These are phyloP conservation scores for Fusarium lyarnte DNA, from an alignment of 2,329 filamentous ascomycete species.

Conservation along the genomic window DNA sequence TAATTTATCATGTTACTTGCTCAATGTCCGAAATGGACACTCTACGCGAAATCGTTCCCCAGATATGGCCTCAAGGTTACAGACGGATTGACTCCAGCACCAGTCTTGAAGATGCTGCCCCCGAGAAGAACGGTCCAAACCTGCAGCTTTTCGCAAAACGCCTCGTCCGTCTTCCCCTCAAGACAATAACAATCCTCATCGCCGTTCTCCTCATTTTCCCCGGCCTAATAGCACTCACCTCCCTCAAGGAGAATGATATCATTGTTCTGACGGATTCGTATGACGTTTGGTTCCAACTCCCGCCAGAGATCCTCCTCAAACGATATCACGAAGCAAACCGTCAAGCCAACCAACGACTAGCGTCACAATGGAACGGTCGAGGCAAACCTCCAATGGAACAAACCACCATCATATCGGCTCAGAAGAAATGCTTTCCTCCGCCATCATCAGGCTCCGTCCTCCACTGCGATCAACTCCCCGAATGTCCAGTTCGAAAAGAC, in stretches of 20 bases:
- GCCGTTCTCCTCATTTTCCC: neutral
- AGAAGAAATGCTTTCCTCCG: constrained; percentile 37
- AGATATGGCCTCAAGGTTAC: neutral
- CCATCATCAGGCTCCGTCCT: constrained; percentile 6
- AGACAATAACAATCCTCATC: neutral
- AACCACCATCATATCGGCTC: constrained; percentile 31
- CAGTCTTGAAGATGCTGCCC: neutral
- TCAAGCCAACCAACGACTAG: constrained; percentile 23
- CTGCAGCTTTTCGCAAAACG: neutral
- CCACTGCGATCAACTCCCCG: constrained; percentile 32
- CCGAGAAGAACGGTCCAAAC: neutral
- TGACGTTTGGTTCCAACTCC: constrained; percentile 46
- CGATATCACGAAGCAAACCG: constrained; percentile 38
- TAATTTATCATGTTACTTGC: too few relatives aligned
- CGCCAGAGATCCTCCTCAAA: constrained; percentile 40
- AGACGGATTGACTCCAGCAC: neutral
- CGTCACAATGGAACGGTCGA: neutral
- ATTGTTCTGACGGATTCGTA: constrained; percentile 41
- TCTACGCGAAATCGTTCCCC: neutral
- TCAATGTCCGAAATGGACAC: neutral
- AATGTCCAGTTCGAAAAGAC: constrained; percentile 25
- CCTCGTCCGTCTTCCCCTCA: neutral
- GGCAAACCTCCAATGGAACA: constrained; percentile 22
- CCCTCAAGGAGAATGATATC: constrained; percentile 36
- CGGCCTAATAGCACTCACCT: neutral